Evolutionary conservation across 2,329 filamentous ascomycete species (phyloP).

Genomic region (Sporothrix phasma): DNA sequence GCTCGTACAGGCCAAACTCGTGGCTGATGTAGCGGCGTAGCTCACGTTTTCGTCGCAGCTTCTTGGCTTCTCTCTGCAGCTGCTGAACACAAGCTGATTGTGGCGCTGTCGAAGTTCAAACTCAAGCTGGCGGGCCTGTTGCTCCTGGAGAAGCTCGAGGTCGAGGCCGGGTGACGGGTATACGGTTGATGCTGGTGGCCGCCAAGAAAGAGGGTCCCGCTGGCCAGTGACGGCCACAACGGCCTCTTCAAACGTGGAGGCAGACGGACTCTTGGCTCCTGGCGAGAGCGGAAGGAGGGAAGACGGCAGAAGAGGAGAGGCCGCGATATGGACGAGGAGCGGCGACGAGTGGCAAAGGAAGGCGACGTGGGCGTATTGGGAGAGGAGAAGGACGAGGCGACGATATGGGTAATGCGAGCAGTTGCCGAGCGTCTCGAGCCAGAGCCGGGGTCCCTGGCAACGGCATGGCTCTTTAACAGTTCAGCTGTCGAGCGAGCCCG

Average conservation of each 20-base stretch:
- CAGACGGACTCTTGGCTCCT: background rate
- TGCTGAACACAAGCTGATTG: background rate
- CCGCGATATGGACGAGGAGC: background rate
- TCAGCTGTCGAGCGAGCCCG: constrained; percentile 34
- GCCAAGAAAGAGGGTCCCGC: constrained; percentile 12
- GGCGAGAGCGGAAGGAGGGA: constrained; percentile 4
- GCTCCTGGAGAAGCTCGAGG: constrained; percentile 14
- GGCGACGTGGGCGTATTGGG: constrained; percentile 9
- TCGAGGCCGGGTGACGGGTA: constrained; percentile 11
- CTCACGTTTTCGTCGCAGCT: constrained; percentile 1
- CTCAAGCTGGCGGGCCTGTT: constrained; percentile 13
- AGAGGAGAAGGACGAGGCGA: constrained; percentile 13
- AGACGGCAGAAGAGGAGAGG: background rate
- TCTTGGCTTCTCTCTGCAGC: background rate
- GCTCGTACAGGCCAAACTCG: background rate
- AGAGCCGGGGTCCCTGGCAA: constrained; percentile 24
- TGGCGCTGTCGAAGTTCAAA: constrained; percentile 15
- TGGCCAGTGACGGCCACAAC: constrained; percentile 2
- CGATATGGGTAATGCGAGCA: constrained; percentile 21
- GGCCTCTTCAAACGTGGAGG: constrained; percentile 17
- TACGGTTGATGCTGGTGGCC: background rate
- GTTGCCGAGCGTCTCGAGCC: constrained; percentile 22
- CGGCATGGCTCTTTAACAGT: constrained; percentile 29
- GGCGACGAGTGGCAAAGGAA: background rate
- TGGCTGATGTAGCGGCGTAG: background rate